phyloP scores from a whole-genome alignment of 495 filamentous ascomycete species.

The Tuber calosporum region DNA sequence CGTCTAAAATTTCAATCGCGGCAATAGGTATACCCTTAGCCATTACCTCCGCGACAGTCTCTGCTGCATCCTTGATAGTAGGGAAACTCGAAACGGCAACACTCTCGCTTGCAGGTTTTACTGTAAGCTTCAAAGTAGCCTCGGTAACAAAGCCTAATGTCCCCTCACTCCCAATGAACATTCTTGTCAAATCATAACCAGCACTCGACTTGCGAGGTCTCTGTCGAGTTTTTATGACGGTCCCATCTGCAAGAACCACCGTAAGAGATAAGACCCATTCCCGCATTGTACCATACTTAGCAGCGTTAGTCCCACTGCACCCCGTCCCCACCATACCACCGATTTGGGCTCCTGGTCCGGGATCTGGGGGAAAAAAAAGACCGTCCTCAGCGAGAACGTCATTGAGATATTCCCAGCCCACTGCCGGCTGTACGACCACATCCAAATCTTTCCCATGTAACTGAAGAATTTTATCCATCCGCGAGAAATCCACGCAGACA shows the following conservation, averaged over 20 bases:
- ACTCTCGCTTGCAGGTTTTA: conserved; percentile 66
- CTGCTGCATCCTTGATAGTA: conserved; percentile 68
- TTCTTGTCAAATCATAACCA: conserved; percentile 76
- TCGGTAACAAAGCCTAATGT: conserved; percentile 87
- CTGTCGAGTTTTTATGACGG: conserved; percentile 78
- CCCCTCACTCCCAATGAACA: conserved; percentile 88
- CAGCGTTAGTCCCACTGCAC: conserved; percentile 88
- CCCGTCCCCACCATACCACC: conserved; percentile 95
- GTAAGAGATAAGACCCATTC: conserved; percentile 91
- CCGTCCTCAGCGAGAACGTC: conserved; percentile 60
- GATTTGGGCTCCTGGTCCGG: conserved; percentile 77
- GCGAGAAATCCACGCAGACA: conserved; percentile 67
- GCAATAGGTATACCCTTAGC: conserved; percentile 73
- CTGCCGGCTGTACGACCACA: conserved; percentile 71
- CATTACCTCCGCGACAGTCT: conserved; percentile 72
- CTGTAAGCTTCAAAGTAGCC: conserved; percentile 72
- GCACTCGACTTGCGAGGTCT: conserved; percentile 71
- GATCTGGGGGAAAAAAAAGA: conserved; percentile 78
- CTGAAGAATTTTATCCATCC: conserved; percentile 65
- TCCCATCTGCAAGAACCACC: conserved; percentile 86
- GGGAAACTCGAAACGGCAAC: conserved; percentile 80
- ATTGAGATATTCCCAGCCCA: conserved; percentile 74
- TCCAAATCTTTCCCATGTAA: conserved; percentile 71
- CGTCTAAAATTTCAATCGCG: conserved; percentile 86
- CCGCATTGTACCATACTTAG: conserved; percentile 91